Conservation (phyloP, 305 asterid genomes). For the Plantago coronopus region DNA sequence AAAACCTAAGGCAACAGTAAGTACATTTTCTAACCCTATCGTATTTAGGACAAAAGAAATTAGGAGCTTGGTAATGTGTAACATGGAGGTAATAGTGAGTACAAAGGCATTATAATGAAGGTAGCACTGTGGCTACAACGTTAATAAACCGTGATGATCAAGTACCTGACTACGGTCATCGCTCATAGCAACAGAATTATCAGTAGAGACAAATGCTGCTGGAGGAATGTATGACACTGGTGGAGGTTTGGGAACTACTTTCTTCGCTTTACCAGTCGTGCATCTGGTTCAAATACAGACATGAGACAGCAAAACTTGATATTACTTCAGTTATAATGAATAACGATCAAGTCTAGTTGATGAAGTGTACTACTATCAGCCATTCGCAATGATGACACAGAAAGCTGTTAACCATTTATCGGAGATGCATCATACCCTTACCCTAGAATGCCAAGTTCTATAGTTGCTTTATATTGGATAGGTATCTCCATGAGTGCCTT, state of each 20-base stretch:
- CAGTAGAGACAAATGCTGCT: slow-evolving; percentile 28
- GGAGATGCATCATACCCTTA: slow-evolving; percentile 48
- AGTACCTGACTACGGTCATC: slow-evolving; percentile 55
- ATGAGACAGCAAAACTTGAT: not conserved
- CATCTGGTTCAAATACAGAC: slow-evolving; percentile 36
- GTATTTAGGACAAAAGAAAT: no score
- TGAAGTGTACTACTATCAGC: no score
- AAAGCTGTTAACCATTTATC: not conserved
- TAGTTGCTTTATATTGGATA: slow-evolving; percentile 60
- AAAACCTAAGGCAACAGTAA: no score
- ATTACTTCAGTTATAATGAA: no score
- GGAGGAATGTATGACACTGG: slow-evolving; percentile 45
- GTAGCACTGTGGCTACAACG: no score
- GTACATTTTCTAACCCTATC: no score
- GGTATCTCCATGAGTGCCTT: slow-evolving; percentile 89
- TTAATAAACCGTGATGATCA: slow-evolving; percentile 3
- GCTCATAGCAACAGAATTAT: slow-evolving; percentile 33
- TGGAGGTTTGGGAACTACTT: slow-evolving; percentile 54
- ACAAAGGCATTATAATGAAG: no score
- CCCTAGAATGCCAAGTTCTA: slow-evolving; percentile 61
- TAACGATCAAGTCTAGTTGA: not conserved
- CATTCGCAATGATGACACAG: no score
- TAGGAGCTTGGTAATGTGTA: no score
- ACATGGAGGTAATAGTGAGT: no score
- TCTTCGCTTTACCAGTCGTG: slow-evolving; percentile 60